Percentiles rank a stretch among this genome's conserved stretches.
phyloP scores from a whole-genome alignment of 2,329 filamentous ascomycete genomes.

The Alternaria arbusti region DNA sequence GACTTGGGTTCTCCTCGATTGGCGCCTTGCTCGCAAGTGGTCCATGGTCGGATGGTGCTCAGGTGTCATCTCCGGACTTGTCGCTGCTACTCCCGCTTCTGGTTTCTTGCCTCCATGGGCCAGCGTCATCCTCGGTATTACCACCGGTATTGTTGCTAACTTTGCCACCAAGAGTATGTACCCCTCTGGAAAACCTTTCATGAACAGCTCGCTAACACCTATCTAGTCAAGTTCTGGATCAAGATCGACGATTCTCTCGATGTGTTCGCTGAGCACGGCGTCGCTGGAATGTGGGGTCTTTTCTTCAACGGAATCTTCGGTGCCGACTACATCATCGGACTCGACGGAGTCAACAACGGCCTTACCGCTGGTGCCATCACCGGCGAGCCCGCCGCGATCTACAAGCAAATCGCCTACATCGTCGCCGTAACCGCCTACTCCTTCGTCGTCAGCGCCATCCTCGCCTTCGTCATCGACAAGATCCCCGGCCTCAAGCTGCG shows the following conservation, averaged over 20 bases:
- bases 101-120: constrained; percentile 77
- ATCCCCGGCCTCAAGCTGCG: constrained; percentile 81
- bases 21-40: constrained; percentile 92
- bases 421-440: constrained; percentile 69
- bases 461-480: constrained; percentile 77
- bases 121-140: constrained; percentile 65
- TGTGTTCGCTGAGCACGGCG: constrained; percentile 87
- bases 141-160: constrained; percentile 75
- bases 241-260: constrained; percentile 87
- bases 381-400: constrained; percentile 75
- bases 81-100: constrained; percentile 84
- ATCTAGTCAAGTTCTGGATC: constrained; percentile 72
- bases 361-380: constrained; percentile 69
- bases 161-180: constrained; percentile 84
- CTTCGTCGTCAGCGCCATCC: constrained; percentile 74
- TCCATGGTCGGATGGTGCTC: constrained; percentile 93
- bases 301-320: constrained; percentile 79
- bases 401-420: constrained; percentile 82
- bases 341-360: constrained; percentile 76
- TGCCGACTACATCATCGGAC: constrained; percentile 73
- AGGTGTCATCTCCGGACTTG: constrained; percentile 83
- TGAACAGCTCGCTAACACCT: constrained; percentile 24
- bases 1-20: constrained; percentile 96
- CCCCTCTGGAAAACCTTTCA: neutral
- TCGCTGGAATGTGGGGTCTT: constrained; percentile 83